Conservation (phyloP, 192 early-diverging fungal species). For the Podila epigama region DNA sequence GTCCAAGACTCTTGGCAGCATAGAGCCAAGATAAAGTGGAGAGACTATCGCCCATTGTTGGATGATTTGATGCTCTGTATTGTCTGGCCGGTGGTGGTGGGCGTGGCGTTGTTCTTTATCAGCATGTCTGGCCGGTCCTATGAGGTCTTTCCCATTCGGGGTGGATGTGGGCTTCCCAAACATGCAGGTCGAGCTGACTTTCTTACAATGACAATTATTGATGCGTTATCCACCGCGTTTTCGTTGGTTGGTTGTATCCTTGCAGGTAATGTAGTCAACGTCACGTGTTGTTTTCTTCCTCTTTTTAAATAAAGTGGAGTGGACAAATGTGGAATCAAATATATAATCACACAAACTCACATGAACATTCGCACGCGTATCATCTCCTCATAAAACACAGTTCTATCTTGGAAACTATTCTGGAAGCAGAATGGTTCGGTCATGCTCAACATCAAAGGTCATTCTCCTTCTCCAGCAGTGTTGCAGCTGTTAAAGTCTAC, state of each 20-base stretch:
- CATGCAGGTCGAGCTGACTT: not conserved
- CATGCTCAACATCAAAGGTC: not conserved
- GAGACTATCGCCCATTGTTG: not conserved
- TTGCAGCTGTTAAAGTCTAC: not conserved
- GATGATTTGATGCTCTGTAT: not conserved
- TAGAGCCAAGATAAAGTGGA: not conserved
- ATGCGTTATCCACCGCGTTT: not conserved
- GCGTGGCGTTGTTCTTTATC: not conserved
- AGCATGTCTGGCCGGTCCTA: not conserved
- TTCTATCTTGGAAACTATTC: not conserved
- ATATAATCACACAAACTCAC: not conserved
- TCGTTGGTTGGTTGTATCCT: not conserved
- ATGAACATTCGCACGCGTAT: not conserved
- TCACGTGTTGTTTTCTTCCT: no score
- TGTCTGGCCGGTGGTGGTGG: not conserved
- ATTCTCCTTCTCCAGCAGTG: not conserved
- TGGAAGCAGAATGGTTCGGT: not conserved
- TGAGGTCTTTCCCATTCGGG: not conserved
- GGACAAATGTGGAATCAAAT: no score
- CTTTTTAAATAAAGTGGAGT: no score
- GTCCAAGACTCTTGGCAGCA: conserved; percentile 7
- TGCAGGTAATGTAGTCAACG: not conserved
- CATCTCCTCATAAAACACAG: not conserved
- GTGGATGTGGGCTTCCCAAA: not conserved
- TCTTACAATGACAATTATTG: not conserved